These are phyloP conservation scores for Cyclospora cayetanensis DNA, from an alignment of 169 alveolate species.

Conservation along the genomic window DNA sequence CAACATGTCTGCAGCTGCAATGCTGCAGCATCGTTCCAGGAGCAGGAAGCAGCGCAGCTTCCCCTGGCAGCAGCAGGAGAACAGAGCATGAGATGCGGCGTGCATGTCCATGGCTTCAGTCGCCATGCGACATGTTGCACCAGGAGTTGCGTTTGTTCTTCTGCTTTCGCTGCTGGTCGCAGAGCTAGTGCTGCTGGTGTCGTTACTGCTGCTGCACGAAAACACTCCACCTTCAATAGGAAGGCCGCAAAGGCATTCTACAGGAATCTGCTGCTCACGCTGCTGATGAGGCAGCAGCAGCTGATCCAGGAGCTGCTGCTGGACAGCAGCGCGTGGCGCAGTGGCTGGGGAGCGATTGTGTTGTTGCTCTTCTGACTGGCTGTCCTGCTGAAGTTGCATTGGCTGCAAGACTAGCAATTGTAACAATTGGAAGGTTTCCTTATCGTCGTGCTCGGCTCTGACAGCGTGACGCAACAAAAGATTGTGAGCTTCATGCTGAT, in stretches of 20 bases:
- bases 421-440: neutral
- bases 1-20: neutral
- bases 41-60: constrained; percentile 31
- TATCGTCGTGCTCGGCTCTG: neutral
- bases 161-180: neutral
- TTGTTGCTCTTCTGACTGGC: neutral
- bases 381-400: neutral
- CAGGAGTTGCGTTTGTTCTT: neutral
- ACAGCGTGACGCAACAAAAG: constrained; percentile 35
- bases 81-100: constrained; percentile 2
- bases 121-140: neutral
- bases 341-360: neutral
- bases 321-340: neutral
- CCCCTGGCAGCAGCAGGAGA: constrained; percentile 52
- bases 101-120: neutral
- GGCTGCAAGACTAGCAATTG: neutral
- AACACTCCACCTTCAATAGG: neutral
- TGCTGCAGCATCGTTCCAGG: constrained; percentile 25
- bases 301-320: constrained; percentile 19
- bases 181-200: neutral
- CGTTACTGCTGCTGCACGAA: neutral
- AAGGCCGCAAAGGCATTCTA: constrained; percentile 37
- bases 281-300: constrained; percentile 54
- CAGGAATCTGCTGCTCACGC: neutral
- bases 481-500: neutral